Percentiles rank a stretch among this genome's conserved stretches.
phyloP scores from a whole-genome alignment of 352 stramenopile genomes.

The Phytophthora podocarpi region DNA sequence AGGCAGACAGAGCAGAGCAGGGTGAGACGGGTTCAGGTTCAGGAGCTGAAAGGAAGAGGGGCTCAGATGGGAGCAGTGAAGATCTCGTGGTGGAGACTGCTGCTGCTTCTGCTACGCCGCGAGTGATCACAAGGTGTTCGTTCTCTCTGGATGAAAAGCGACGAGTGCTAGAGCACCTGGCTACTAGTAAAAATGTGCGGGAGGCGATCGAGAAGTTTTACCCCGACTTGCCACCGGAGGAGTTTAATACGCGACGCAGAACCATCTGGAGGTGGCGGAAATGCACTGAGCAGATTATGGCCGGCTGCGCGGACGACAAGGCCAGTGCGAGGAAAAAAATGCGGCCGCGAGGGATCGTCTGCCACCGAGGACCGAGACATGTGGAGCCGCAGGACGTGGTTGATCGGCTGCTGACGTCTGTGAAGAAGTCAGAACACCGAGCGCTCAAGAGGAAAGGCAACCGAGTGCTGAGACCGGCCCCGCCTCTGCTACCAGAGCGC shows the following conservation, averaged over 20 bases:
- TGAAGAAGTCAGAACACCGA: slow-evolving; percentile 21
- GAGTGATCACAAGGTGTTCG: slow-evolving; percentile 3
- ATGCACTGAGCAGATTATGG: slow-evolving; percentile 29
- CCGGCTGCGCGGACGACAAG: slow-evolving; percentile 30
- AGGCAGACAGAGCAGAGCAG: slow-evolving; percentile 5
- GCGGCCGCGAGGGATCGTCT: slow-evolving; percentile 31
- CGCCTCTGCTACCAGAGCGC: slow-evolving; percentile 5
- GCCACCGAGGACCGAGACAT: slow-evolving; percentile 18
- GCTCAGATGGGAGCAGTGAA: not conserved
- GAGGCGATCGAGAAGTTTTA: slow-evolving; percentile 29
- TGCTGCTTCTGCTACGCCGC: not conserved
- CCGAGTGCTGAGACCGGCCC: slow-evolving; percentile 16
- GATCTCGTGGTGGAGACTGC: not conserved
- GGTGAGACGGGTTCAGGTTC: not conserved
- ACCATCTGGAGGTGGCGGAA: slow-evolving; percentile 25
- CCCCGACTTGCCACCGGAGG: slow-evolving; percentile 17
- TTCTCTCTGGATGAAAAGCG: slow-evolving; percentile 33
- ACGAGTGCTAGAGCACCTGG: slow-evolving; percentile 29
- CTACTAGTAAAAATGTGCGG: slow-evolving; percentile 11
- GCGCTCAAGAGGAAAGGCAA: slow-evolving; percentile 15
- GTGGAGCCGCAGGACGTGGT: slow-evolving; percentile 27
- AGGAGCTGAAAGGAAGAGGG: not conserved
- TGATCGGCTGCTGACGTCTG: slow-evolving; percentile 22
- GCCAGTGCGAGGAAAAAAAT: slow-evolving; percentile 39
- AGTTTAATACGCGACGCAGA: slow-evolving; percentile 25